Percentiles rank a stretch among this genome's conserved stretches.
Evolutionary conservation across 2,329 filamentous ascomycete genomes (phyloP).

Genomic region (Huntiella omanensis): DNA sequence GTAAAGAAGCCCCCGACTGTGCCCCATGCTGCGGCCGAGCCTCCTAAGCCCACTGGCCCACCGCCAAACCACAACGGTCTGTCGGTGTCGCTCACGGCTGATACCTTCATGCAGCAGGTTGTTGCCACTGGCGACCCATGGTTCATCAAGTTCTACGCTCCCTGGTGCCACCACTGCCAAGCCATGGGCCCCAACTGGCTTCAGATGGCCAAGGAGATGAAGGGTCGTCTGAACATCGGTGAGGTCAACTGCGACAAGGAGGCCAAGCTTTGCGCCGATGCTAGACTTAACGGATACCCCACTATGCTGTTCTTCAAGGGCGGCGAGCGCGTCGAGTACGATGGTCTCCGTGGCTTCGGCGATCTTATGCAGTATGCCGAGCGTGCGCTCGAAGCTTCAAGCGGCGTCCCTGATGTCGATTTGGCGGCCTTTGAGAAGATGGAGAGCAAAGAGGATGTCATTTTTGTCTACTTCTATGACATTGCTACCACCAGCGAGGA

Average conservation of each 20-base stretch:
- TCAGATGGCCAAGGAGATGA: constrained; percentile 79
- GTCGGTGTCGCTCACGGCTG: constrained; percentile 58
- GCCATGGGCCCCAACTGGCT: constrained; percentile 80
- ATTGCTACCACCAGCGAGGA: constrained; percentile 86
- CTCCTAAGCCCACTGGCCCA: constrained; percentile 33
- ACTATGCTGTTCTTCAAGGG: constrained; percentile 87
- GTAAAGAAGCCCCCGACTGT: constrained; percentile 10
- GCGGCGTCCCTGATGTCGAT: constrained; percentile 66
- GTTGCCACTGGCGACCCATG: constrained; percentile 79
- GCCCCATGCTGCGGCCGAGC: constrained; percentile 20
- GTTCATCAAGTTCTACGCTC: constrained; percentile 98
- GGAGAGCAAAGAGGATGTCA: constrained; percentile 84
- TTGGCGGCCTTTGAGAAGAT: constrained; percentile 57
- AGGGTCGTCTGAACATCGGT: constrained; percentile 73
- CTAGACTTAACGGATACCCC: constrained; percentile 59
- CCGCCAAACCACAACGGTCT: constrained; percentile 54
- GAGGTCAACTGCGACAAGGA: constrained; percentile 91
- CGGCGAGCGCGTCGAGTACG: constrained; percentile 80
- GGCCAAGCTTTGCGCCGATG: constrained; percentile 79
- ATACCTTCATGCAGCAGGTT: constrained; percentile 71
- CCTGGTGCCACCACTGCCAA: constrained; percentile 93
- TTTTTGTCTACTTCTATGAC: constrained; percentile 97
- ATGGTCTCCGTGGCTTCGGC: constrained; percentile 75
- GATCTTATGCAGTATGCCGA: constrained; percentile 77
- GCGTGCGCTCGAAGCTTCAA: constrained; percentile 60